These are phyloP conservation scores for Saccharomycopsis sp. DNA, from an alignment of 805 yeast genomes.

Conservation along the genomic window DNA sequence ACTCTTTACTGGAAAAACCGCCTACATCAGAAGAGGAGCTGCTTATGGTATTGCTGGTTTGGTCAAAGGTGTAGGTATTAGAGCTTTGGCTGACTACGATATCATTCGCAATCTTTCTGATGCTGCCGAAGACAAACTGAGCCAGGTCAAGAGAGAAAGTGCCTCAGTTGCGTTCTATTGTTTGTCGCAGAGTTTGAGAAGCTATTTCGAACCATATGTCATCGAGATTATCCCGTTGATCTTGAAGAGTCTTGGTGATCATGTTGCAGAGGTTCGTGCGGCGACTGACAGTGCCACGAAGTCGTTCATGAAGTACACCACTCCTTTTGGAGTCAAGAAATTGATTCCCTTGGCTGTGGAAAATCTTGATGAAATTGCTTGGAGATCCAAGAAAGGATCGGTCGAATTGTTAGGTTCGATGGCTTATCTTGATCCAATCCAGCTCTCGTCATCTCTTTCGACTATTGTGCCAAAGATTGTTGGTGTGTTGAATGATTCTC, in stretches of 20 bases:
- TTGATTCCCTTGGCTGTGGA: conserved; percentile 86
- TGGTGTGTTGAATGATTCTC: conserved; percentile 89
- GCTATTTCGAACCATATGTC: conserved; percentile 88
- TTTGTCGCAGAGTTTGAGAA: conserved; percentile 67
- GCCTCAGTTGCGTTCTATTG: conserved; percentile 84
- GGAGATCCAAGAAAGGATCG: conserved; percentile 97
- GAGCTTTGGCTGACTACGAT: conserved; percentile 67
- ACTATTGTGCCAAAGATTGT: conserved; percentile 94
- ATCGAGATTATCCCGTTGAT: conserved; percentile 80
- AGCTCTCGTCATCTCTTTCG: conserved; percentile 81
- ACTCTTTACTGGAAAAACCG: conserved; percentile 44
- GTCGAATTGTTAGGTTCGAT: conserved; percentile 93
- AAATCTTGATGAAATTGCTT: conserved; percentile 79
- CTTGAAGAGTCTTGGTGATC: conserved; percentile 78
- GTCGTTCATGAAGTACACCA: conserved; percentile 82
- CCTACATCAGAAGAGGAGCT: conserved; percentile 76
- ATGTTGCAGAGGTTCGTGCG: conserved; percentile 75
- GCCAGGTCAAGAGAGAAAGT: conserved; percentile 70
- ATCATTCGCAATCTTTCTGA: conserved; percentile 67
- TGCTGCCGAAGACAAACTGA: conserved; percentile 84
- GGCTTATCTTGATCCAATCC: conserved; percentile 96
- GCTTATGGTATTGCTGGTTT: conserved; percentile 96
- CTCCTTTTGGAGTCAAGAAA: conserved; percentile 85
- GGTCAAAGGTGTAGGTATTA: conserved; percentile 83
- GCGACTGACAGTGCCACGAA: conserved; percentile 86